phyloP scores from a whole-genome alignment of 2,329 filamentous ascomycete genomes.

The Trichoderma simmonsii region DNA sequence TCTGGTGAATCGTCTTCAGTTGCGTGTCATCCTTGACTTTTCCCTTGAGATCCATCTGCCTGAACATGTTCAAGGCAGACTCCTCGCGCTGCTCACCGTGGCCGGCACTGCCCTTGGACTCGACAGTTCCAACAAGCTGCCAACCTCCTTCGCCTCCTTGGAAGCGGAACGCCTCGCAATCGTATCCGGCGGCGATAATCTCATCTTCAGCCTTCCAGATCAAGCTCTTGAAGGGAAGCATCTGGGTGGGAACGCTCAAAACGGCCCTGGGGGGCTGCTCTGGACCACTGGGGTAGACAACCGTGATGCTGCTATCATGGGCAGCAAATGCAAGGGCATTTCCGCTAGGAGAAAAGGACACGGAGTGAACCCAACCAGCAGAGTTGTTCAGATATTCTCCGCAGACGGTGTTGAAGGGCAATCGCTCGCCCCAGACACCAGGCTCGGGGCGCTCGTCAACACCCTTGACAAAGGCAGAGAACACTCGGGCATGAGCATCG shows the following conservation, averaged over 20 bases:
- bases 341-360: constrained; percentile 88
- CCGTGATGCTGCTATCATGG: constrained; percentile 93
- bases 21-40: constrained; percentile 89
- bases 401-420: constrained; percentile 98
- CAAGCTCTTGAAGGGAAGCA: constrained; percentile 87
- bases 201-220: constrained; percentile 90
- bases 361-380: constrained; percentile 92
- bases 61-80: constrained; percentile 95
- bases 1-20: constrained; percentile 93
- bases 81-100: constrained; percentile 71
- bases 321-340: constrained; percentile 91
- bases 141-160: constrained; percentile 75
- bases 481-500: constrained; percentile 91
- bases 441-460: constrained; percentile 83
- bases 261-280: constrained; percentile 91
- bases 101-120: constrained; percentile 65
- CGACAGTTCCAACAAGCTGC: constrained; percentile 78
- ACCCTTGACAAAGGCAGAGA: constrained; percentile 95
- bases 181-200: constrained; percentile 92
- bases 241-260: constrained; percentile 82
- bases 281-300: constrained; percentile 89
- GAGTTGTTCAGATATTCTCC: constrained; percentile 96
- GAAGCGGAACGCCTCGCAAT: constrained; percentile 86
- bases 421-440: constrained; percentile 86
- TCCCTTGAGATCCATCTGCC: constrained; percentile 97